Percentiles rank a stretch among this genome's conserved stretches.
Evolutionary conservation across 108 stramenopile species (phyloP).

Genomic region (Asterionellopsis glacialis): DNA sequence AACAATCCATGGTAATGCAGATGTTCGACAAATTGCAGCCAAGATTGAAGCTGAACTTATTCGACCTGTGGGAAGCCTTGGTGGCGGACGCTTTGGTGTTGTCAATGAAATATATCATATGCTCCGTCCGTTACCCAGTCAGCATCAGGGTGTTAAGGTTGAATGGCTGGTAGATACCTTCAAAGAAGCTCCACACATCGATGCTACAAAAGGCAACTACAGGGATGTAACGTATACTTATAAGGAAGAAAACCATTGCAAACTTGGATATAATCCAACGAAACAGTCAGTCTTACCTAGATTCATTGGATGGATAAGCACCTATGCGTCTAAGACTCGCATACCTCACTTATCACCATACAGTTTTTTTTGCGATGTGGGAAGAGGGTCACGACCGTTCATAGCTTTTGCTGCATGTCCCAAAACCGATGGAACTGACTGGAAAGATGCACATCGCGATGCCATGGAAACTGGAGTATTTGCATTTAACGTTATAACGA

Average conservation of each 20-base stretch:
- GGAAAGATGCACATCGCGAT: background rate
- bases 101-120: background rate
- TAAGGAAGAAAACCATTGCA: background rate
- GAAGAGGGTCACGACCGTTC: background rate
- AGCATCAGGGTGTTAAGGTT: background rate
- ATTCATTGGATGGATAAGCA: slow-evolving; percentile 1
- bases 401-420: background rate
- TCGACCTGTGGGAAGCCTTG: background rate
- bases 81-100: background rate
- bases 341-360: background rate
- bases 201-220: background rate
- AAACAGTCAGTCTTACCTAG: background rate
- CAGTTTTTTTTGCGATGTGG: background rate
- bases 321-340: background rate
- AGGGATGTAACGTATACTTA: background rate
- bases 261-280: slow-evolving; percentile 4
- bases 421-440: background rate
- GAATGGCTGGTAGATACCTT: background rate
- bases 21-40: background rate
- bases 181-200: background rate
- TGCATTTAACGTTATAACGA: background rate
- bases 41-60: slow-evolving; percentile 1
- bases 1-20: background rate
- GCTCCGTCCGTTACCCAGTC: background rate
- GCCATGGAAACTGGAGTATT: background rate